Conservation (phyloP, 306 rosid species). For the Prunus mira region DNA sequence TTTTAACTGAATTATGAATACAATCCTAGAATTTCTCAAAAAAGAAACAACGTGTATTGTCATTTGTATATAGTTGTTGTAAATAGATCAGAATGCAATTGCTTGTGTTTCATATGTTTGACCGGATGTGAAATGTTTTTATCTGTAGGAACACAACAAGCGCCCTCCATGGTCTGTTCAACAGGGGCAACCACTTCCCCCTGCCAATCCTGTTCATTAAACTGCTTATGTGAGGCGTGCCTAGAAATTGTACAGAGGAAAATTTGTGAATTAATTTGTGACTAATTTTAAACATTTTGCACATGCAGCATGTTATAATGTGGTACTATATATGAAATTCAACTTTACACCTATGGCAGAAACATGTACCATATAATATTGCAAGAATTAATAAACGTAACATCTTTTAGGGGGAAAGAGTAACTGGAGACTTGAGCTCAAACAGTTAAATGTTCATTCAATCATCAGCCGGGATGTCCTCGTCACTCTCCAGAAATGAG, state of each 20-base stretch:
- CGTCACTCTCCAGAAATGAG: constrained; percentile 71
- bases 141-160: constrained; percentile 61
- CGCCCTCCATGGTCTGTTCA: constrained; percentile 86
- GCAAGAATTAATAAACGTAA: neutral
- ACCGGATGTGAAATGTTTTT: neutral
- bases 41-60: no score
- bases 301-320: neutral
- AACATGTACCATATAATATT: neutral
- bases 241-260: neutral
- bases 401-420: neutral
- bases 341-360: neutral
- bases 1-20: no score
- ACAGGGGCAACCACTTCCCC: constrained; percentile 51
- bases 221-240: neutral
- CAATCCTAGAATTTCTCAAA: no score
- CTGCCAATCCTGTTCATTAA: constrained; percentile 34
- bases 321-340: neutral
- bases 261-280: neutral
- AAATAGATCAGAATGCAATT: neutral
- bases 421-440: neutral
- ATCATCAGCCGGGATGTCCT: constrained; percentile 82
- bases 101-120: neutral
- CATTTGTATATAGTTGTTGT: no score
- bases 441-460: constrained; percentile 18
- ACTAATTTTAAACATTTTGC: neutral